Evolutionary conservation across 2,329 filamentous ascomycete genomes (phyloP).

Genomic region (Fusarium hainanense): DNA sequence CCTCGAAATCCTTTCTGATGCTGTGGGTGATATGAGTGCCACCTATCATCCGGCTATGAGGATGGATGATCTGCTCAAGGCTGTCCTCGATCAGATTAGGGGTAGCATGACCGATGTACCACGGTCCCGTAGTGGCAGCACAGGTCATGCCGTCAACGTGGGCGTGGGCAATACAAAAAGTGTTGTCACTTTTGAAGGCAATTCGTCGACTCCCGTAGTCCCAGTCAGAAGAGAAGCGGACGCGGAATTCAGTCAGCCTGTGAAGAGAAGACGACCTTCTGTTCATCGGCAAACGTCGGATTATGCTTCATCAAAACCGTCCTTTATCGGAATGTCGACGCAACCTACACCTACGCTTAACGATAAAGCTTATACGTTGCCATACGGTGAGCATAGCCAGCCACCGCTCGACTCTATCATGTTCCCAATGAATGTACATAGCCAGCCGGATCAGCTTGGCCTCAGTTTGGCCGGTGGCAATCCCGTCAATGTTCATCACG

Average conservation of each 20-base stretch:
- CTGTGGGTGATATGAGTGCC: conserved; percentile 63
- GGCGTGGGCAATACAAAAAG: conserved; percentile 7
- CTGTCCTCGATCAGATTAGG: conserved; percentile 62
- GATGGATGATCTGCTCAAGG: conserved; percentile 64
- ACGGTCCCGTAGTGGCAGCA: conserved; percentile 38
- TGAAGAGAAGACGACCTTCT: conserved; percentile 48
- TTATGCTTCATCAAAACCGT: conserved; percentile 46
- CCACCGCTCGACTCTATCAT: conserved; percentile 43
- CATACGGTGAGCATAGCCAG: conserved; percentile 34
- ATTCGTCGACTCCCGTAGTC: conserved; percentile 40
- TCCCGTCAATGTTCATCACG: conserved; percentile 45
- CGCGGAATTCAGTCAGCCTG: conserved; percentile 37
- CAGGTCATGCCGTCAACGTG: conserved; percentile 7
- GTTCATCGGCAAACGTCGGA: conserved; percentile 48
- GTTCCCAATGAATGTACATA: conserved; percentile 43
- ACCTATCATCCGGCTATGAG: conserved; percentile 65
- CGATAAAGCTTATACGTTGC: conserved; percentile 29
- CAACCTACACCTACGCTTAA: conserved; percentile 37
- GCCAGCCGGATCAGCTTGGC: conserved; percentile 40
- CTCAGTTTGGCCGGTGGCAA: conserved; percentile 47
- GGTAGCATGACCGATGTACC: conserved; percentile 44
- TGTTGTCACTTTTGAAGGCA: conserved; percentile 30
- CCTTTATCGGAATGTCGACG: conserved; percentile 39
- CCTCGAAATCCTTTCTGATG: conserved; percentile 63
- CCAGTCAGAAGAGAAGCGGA: conserved; percentile 50